A percentile compares a stretch with the other conserved stretches of the same genome.
phyloP scores from a whole-genome alignment of 2,329 filamentous ascomycete genomes.

The Fusarium circinatum region DNA sequence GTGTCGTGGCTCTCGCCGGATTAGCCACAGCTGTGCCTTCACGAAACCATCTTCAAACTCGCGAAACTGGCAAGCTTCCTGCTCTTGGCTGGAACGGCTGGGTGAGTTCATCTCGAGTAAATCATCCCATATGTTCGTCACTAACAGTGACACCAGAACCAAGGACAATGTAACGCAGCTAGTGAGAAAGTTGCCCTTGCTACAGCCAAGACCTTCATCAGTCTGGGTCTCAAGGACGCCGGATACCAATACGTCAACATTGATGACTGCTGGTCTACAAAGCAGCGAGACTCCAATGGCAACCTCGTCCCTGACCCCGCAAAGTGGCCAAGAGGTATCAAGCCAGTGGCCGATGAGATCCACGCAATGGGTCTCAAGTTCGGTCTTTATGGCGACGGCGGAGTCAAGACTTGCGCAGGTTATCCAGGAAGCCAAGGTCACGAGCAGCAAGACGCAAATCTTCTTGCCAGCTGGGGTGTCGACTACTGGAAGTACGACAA shows the following conservation, averaged over 20 bases:
- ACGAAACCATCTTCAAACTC: slow-evolving; percentile 3
- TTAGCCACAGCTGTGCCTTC: slow-evolving; percentile 1
- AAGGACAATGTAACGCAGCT: slow-evolving; percentile 21
- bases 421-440: slow-evolving; percentile 21
- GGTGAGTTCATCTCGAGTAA: neutral
- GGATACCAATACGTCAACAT: slow-evolving; percentile 25
- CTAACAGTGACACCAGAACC: slow-evolving; percentile 1
- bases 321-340: slow-evolving; percentile 27
- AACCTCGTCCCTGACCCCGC: slow-evolving; percentile 16
- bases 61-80: slow-evolving; percentile 18
- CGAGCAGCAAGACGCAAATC: slow-evolving; percentile 16
- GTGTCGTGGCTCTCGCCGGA: slow-evolving; percentile 18
- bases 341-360: slow-evolving; percentile 20
- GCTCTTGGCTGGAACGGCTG: slow-evolving; percentile 26
- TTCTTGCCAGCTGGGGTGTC: slow-evolving; percentile 24
- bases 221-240: slow-evolving; percentile 16
- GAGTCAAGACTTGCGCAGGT: slow-evolving; percentile 19
- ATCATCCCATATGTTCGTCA: neutral
- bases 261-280: slow-evolving; percentile 28
- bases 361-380: slow-evolving; percentile 26
- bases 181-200: slow-evolving; percentile 21
- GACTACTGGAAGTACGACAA: slow-evolving; percentile 30
- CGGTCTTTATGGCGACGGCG: slow-evolving; percentile 12
- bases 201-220: slow-evolving; percentile 20
- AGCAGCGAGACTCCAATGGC: slow-evolving; percentile 16